Conservation (phyloP, 1,284 basidiomycete species). For the Sanghuangporus sanghuang region DNA sequence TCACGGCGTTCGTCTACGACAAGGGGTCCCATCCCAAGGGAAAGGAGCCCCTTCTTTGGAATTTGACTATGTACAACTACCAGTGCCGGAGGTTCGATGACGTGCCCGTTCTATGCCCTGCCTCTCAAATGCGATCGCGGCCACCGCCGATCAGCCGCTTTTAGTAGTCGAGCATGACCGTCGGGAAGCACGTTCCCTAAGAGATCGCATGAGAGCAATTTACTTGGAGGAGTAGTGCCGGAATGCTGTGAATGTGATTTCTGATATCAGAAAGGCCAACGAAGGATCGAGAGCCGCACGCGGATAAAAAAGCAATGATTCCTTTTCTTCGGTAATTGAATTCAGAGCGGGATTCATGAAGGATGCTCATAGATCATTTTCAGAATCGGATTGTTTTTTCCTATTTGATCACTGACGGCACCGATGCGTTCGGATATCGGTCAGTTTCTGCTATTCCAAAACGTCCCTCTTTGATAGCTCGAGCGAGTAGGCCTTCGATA, state of each 20-base stretch:
- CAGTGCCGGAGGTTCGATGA: not conserved
- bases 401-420: not conserved
- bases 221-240: not conserved
- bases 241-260: not conserved
- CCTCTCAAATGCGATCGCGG: not conserved
- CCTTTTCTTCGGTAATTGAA: not conserved
- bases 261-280: not conserved
- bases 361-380: not conserved
- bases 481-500: not conserved
- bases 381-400: not conserved
- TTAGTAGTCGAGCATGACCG: not conserved
- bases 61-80: not conserved
- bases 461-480: not conserved
- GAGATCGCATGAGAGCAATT: not conserved
- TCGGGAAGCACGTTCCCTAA: not conserved
- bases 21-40: not conserved
- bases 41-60: not conserved
- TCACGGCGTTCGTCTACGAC: not conserved
- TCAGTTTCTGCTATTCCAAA: not conserved
- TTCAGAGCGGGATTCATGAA: not conserved
- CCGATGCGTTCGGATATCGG: not conserved
- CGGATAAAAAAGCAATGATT: too few relatives aligned
- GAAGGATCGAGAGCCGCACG: too few relatives aligned
- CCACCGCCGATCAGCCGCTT: not conserved
- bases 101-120: not conserved